Conservation (phyloP, 2,329 filamentous ascomycete genomes). For the Colletotrichum tamarilloi region DNA sequence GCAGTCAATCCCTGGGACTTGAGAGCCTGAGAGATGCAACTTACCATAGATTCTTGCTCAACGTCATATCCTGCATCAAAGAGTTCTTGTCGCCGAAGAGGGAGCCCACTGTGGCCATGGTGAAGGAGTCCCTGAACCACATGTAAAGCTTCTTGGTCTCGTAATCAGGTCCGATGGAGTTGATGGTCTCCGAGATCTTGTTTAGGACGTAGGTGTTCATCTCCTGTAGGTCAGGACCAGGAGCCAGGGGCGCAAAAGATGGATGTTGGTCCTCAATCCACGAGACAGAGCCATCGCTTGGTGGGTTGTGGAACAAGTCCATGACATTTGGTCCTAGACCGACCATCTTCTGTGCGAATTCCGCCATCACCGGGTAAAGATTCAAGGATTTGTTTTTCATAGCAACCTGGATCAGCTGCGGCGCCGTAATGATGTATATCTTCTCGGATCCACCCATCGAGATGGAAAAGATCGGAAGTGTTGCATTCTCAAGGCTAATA, state of each 20-base stretch:
- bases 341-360: constrained; percentile 50
- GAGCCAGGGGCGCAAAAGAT: background rate
- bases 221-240: constrained; percentile 11
- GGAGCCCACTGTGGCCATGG: constrained; percentile 49
- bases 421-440: constrained; percentile 57
- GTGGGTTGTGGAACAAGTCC: constrained; percentile 46
- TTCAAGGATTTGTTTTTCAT: constrained; percentile 54
- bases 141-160: constrained; percentile 39
- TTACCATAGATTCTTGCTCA: constrained; percentile 19
- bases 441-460: constrained; percentile 52
- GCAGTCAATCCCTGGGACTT: background rate
- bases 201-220: constrained; percentile 44
- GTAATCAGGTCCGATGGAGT: constrained; percentile 32
- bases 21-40: background rate
- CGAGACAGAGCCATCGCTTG: constrained; percentile 46
- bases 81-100: constrained; percentile 59
- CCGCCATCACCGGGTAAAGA: constrained; percentile 54
- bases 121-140: constrained; percentile 52
- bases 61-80: constrained; percentile 42
- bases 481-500: constrained; percentile 35
- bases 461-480: constrained; percentile 54
- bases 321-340: constrained; percentile 50
- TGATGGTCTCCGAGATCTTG: constrained; percentile 45
- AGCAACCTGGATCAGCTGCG: constrained; percentile 52
- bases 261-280: constrained; percentile 19